Base-by-base conservation (phyloP, 768 basidiomycete species). In the Holtermannia corniformis region DNA sequence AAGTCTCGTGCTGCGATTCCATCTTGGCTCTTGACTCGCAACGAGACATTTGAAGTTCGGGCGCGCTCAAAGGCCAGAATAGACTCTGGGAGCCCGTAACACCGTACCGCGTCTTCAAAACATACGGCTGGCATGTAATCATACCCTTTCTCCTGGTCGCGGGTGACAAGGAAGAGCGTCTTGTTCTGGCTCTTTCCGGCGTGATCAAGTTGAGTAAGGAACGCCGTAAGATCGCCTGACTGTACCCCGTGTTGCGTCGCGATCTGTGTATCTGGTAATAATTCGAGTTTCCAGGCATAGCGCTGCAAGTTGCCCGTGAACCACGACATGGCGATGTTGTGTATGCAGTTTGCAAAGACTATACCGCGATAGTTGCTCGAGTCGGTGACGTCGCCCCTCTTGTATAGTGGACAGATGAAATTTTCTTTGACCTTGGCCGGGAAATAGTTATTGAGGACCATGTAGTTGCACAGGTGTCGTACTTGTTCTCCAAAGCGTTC, bases 81-180 rank as follows among this genome's bases (percentile, higher is more conserved):
- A 4, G 5, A 5, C 2, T 41, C 14, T 14, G 22, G 23, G 3
- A 59, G 28, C 3, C 54, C 54, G 41, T 27, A 59, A 50, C 51
- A 59, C 22, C 5, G n/a, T 5, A 52, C 2, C 12, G 54, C 44
- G 41, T 59, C 57, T 7, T 13, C 14, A 23, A 48, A 59, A 19
- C 54, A 54, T 2, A 2, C 3, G 1, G 54, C 24, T 11, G 16
- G 12, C 3, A 59, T 23, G 21, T 55, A 26, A 40, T 59, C 57
- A 25, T 51, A 59, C 3, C 57, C 57, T 40, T 59, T 55, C 2
- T 20, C 45, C 23, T 59, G 57, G 28, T 59, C 57, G 3, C 57
- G 49, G 23, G 51, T 59, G 50, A 47, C n/a, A 14, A 21, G 49
- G 11, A 19, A 55, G 25, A 55, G 13, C 2, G 57, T 48, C 14